Evolutionary conservation across 1,284 basidiomycete species (phyloP).

Genomic region (Phaffia rhodozyma): DNA sequence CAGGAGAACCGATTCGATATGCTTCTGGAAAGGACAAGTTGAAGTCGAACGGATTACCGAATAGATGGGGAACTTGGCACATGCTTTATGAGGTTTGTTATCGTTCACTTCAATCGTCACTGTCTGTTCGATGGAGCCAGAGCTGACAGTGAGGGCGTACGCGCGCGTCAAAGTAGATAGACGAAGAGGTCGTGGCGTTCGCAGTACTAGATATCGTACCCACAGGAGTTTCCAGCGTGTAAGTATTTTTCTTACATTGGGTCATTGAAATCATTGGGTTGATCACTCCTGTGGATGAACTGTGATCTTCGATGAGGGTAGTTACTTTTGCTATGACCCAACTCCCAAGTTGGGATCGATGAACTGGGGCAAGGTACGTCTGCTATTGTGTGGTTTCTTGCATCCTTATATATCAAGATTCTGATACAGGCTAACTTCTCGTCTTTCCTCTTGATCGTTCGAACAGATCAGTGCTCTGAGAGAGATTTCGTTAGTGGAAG

Average conservation of each 20-base stretch:
- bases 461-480: slow-evolving; percentile 66
- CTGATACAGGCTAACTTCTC: too few relatives aligned
- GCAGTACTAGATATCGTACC: slow-evolving; percentile 88
- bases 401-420: background rate
- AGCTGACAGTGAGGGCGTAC: background rate
- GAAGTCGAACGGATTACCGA: background rate
- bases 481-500: slow-evolving; percentile 57
- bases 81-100: slow-evolving; percentile 1
- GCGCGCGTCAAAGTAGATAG: slow-evolving; percentile 38
- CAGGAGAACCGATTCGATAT: background rate
- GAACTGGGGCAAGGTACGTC: slow-evolving; percentile 52
- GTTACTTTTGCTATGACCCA: slow-evolving; percentile 78
- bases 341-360: slow-evolving; percentile 40
- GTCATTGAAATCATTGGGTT: too few relatives aligned
- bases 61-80: slow-evolving; percentile 10
- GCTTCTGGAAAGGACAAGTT: background rate
- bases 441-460: background rate
- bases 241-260: too few relatives aligned
- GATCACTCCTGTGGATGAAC: too few relatives aligned
- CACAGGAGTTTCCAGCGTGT: slow-evolving; percentile 80
- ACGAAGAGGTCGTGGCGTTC: slow-evolving; percentile 71
- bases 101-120: too few relatives aligned
- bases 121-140: background rate
- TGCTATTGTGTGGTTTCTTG: background rate
- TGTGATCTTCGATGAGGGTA: too few relatives aligned